Percentiles rank a stretch among this genome's conserved stretches.
phyloP scores from a whole-genome alignment of 2,329 filamentous ascomycete species.

The Apiospora pterosperma region DNA sequence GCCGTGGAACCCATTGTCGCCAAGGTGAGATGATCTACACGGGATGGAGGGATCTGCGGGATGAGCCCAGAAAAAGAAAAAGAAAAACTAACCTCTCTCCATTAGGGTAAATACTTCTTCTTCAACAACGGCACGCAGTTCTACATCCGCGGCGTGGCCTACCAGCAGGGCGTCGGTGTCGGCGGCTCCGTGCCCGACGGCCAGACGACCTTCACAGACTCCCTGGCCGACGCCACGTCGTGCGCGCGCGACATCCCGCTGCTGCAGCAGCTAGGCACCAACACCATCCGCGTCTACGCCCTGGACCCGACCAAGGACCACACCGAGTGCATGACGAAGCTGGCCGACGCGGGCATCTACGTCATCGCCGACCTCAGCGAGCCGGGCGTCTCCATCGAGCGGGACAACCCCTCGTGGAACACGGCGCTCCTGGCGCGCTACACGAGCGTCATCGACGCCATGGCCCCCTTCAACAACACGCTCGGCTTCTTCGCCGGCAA shows the following conservation, averaged over 20 bases:
- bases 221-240: conserved; percentile 55
- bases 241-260: conserved; percentile 69
- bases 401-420: conserved; percentile 62
- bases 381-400: conserved; percentile 64
- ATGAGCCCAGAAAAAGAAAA: background rate
- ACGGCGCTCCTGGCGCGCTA: conserved; percentile 66
- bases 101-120: conserved; percentile 50
- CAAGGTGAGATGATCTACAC: conserved; percentile 7
- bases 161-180: conserved; percentile 59
- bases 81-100: background rate
- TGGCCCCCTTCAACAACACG: conserved; percentile 66
- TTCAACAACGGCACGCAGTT: conserved; percentile 46
- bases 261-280: conserved; percentile 61
- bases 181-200: conserved; percentile 32
- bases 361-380: conserved; percentile 69
- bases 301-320: conserved; percentile 64
- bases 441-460: conserved; percentile 62
- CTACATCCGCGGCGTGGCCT: conserved; percentile 70
- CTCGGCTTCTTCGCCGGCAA: conserved; percentile 79
- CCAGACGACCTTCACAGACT: conserved; percentile 56
- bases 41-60: background rate
- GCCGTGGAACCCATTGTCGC: conserved; percentile 15
- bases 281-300: conserved; percentile 71
- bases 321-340: conserved; percentile 61
- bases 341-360: conserved; percentile 69